Evolutionary conservation across 495 filamentous ascomycete species (phyloP).

Genomic region (Neurospora terricola): DNA sequence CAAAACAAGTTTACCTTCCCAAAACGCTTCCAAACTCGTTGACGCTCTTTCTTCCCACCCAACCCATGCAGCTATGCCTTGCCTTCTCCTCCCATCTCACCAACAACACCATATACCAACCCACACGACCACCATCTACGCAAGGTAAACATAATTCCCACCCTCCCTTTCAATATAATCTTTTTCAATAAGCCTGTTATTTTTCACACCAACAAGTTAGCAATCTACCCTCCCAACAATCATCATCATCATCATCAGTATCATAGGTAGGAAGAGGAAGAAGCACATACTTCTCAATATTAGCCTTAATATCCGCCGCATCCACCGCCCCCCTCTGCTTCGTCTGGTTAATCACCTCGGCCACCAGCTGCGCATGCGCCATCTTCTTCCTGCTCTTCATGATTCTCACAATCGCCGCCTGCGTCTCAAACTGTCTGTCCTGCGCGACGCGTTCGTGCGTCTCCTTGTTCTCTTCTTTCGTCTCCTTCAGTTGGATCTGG

Average conservation of each 20-base stretch:
- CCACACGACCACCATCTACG: constrained; percentile 30
- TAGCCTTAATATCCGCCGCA: constrained; percentile 79
- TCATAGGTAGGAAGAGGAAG: not conserved
- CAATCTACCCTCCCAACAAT: not conserved
- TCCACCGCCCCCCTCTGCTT: constrained; percentile 75
- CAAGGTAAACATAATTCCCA: constrained; percentile 72
- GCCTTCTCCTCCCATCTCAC: not conserved
- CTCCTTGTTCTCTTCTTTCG: constrained; percentile 74
- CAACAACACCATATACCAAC: not conserved
- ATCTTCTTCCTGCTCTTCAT: constrained; percentile 94
- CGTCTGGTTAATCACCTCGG: constrained; percentile 82
- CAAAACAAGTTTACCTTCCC: not conserved
- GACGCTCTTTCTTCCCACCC: not conserved
- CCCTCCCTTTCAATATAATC: constrained; percentile 87
- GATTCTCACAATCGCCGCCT: constrained; percentile 92
- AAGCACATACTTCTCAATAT: constrained; percentile 77
- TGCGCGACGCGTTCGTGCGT: constrained; percentile 83
- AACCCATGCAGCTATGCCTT: not conserved
- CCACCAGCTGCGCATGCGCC: constrained; percentile 68
- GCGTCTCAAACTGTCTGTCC: constrained; percentile 89
- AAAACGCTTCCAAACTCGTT: not conserved
- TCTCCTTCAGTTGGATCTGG: constrained; percentile 94
- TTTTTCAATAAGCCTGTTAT: constrained; percentile 75
- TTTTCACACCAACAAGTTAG: not conserved
- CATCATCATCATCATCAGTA: not conserved